phyloP scores from a whole-genome alignment of 495 filamentous ascomycete genomes.

The Daldinia vernicosa region DNA sequence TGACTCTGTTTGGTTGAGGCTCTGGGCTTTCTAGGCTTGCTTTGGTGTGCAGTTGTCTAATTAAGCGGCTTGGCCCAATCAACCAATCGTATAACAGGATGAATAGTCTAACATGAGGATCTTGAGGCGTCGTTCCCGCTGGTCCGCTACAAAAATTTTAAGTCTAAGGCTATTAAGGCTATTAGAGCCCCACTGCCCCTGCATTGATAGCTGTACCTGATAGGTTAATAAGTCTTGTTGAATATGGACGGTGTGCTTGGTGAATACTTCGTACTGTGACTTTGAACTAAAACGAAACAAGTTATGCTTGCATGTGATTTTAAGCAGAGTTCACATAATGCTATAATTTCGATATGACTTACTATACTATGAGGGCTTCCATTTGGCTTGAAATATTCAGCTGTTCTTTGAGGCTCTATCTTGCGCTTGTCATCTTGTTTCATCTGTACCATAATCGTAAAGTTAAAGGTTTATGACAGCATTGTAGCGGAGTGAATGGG shows the following conservation, averaged over 20 bases:
- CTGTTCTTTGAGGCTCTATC: neutral
- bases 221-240: neutral
- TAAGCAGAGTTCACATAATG: conserved; percentile 12
- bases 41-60: conserved; percentile 14
- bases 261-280: conserved; percentile 7
- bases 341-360: neutral
- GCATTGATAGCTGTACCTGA: conserved; percentile 15
- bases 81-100: conserved; percentile 14
- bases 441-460: neutral
- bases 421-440: neutral
- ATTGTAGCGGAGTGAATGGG: conserved; percentile 38
- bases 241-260: conserved; percentile 4
- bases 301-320: conserved; percentile 32
- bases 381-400: neutral
- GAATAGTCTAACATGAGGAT: conserved; percentile 15
- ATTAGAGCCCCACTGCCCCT: conserved; percentile 34
- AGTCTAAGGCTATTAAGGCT: conserved; percentile 18
- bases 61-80: conserved; percentile 10
- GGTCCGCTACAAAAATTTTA: conserved; percentile 15
- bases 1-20: conserved; percentile 25
- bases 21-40: conserved; percentile 28
- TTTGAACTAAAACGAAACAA: conserved; percentile 29
- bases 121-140: conserved; percentile 15
- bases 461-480: conserved; percentile 16
- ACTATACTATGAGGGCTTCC: neutral